Conservation (phyloP, 2,329 filamentous ascomycete species). For the Ascochyta koolunga region DNA sequence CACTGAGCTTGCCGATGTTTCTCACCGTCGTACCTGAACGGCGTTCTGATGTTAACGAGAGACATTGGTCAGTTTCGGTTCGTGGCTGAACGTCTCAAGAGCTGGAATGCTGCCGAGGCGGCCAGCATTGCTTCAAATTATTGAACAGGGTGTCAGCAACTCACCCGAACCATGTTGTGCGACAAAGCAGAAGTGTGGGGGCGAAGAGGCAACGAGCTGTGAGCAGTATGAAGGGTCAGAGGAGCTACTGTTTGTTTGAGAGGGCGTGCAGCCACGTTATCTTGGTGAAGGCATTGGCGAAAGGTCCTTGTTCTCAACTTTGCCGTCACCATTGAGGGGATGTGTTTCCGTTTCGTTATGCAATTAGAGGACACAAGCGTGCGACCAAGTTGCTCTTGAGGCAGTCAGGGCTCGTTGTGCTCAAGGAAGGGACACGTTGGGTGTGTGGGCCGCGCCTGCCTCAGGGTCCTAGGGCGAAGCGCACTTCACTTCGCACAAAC, state of each 20-base stretch:
- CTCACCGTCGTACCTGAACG: slow-evolving; percentile 16
- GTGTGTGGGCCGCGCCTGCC: neutral
- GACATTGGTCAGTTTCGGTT: slow-evolving; percentile 11
- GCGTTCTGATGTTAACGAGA: slow-evolving; percentile 12
- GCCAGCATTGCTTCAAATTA: slow-evolving; percentile 9
- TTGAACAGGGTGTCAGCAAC: neutral
- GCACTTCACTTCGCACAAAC: slow-evolving; percentile 1
- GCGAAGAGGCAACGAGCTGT: neutral
- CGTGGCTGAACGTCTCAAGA: slow-evolving; percentile 9
- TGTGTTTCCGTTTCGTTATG: too few species aligned
- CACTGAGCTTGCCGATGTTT: slow-evolving; percentile 13
- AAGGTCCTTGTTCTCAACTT: too few species aligned
- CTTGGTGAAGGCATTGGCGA: neutral
- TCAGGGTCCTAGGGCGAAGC: neutral
- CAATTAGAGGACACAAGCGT: too few species aligned
- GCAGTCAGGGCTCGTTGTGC: neutral
- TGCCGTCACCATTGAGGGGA: too few species aligned
- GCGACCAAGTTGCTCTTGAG: neutral
- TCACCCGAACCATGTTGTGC: neutral
- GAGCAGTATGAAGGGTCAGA: neutral
- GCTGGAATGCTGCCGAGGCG: slow-evolving; percentile 14
- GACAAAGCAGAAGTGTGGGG: neutral
- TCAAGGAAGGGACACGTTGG: neutral
- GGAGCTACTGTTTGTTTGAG: neutral
- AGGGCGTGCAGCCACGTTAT: neutral